These are phyloP conservation scores for Diplocarpon rosae DNA, from an alignment of 2,329 filamentous ascomycete genomes.

Conservation along the genomic window DNA sequence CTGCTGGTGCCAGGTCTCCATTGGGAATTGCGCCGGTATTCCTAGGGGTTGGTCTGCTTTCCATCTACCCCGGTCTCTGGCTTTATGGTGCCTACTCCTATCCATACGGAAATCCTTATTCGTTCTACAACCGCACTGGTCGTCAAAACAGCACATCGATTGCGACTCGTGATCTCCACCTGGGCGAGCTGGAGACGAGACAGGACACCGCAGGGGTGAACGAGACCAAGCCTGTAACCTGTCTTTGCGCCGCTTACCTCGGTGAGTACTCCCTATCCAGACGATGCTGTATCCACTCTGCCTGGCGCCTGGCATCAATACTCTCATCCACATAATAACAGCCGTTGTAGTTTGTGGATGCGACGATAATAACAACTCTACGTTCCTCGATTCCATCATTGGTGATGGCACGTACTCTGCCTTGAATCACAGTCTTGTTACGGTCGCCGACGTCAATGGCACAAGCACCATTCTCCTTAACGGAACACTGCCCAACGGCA, in stretches of 20 bases:
- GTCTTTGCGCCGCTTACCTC: conserved; percentile 43
- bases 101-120: conserved; percentile 46
- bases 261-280: neutral
- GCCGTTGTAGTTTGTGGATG: conserved; percentile 46
- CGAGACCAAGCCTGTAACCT: conserved; percentile 49
- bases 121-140: conserved; percentile 35
- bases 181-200: conserved; percentile 25
- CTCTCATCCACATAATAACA: neutral
- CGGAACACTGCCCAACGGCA: conserved; percentile 62
- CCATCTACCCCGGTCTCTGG: conserved; percentile 44
- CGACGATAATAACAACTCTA: conserved; percentile 52
- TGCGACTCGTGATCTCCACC: conserved; percentile 21
- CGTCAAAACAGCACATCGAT: conserved; percentile 27
- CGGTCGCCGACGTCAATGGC: conserved; percentile 51
- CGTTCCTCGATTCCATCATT: conserved; percentile 50
- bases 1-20: conserved; percentile 38
- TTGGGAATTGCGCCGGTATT: conserved; percentile 42
- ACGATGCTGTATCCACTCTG: neutral
- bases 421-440: conserved; percentile 52
- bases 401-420: conserved; percentile 50
- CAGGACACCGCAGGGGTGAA: conserved; percentile 30
- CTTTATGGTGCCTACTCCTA: conserved; percentile 51
- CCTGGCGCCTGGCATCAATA: neutral
- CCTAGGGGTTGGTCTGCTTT: conserved; percentile 38
- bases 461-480: conserved; percentile 58